These are phyloP conservation scores for Akanthomyces uredinophilus DNA, from an alignment of 2,329 filamentous ascomycete genomes.

Conservation along the genomic window DNA sequence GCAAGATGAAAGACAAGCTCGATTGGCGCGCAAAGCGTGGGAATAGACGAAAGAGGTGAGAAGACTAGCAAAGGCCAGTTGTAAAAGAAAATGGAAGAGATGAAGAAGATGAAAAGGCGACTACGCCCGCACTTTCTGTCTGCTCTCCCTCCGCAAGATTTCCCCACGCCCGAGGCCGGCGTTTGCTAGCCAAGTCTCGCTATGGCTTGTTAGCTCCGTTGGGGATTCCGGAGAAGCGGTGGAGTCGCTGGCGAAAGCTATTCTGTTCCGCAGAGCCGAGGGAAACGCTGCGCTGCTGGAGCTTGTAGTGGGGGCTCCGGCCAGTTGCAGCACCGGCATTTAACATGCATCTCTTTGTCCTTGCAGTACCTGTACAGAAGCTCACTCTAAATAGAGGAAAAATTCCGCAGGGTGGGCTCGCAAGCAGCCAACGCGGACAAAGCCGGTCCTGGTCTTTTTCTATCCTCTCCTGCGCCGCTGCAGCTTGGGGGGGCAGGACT, in stretches of 20 bases:
- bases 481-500: no score
- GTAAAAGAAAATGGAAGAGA: not conserved
- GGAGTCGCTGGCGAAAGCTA: not conserved
- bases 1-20: no score
- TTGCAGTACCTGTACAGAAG: no score
- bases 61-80: no score
- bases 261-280: not conserved
- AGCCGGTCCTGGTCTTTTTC: not conserved
- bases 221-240: not conserved
- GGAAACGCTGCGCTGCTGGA: not conserved
- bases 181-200: no score
- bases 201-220: not conserved
- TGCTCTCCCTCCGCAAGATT: not conserved
- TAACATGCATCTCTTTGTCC: not conserved
- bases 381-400: no score
- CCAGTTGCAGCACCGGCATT: not conserved
- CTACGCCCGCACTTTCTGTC: no score
- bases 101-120: not conserved
- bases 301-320: not conserved
- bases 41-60: not conserved
- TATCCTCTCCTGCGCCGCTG: no score
- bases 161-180: not conserved
- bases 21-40: no score
- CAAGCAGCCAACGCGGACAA: not conserved
- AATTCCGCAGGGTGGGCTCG: not conserved